Conservation (phyloP, 495 filamentous ascomycete genomes). For the Lineolata rhizophorae region DNA sequence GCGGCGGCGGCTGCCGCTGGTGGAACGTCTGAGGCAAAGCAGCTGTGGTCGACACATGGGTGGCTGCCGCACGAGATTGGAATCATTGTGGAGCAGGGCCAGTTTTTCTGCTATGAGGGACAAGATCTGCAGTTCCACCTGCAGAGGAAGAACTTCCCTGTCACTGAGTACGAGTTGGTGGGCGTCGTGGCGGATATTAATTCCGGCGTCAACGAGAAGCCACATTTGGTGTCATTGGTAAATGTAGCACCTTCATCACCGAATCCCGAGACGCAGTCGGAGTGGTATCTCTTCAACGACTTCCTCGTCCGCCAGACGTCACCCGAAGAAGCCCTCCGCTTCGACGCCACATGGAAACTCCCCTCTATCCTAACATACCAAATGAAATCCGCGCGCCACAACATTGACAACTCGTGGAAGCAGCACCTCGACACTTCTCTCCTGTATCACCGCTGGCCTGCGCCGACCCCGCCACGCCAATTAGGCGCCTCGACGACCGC, state of each 20-base stretch:
- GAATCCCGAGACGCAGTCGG: slow-evolving; percentile 28
- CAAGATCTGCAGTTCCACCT: slow-evolving; percentile 55
- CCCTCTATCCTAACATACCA: slow-evolving; percentile 78
- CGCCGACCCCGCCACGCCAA: no score
- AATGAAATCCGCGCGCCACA: slow-evolving; percentile 46
- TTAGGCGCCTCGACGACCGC: slow-evolving; percentile 3
- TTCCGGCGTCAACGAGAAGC: slow-evolving; percentile 56
- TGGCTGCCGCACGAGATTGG: slow-evolving; percentile 91
- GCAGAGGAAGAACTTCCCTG: slow-evolving; percentile 36
- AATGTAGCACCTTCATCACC: slow-evolving; percentile 56
- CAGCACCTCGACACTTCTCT: slow-evolving; percentile 56
- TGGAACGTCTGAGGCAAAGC: slow-evolving; percentile 38
- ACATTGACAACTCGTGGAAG: slow-evolving; percentile 72
- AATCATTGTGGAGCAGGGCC: slow-evolving; percentile 55
- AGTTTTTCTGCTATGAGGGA: slow-evolving; percentile 79
- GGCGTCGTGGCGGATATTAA: slow-evolving; percentile 79
- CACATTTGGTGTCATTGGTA: slow-evolving; percentile 77
- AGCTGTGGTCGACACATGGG: slow-evolving; percentile 65
- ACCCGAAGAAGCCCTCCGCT: slow-evolving; percentile 62
- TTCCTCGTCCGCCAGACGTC: slow-evolving; percentile 72
- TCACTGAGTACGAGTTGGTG: slow-evolving; percentile 78
- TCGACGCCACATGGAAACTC: slow-evolving; percentile 75
- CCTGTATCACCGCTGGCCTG: slow-evolving; percentile 45
- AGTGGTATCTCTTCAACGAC: slow-evolving; percentile 95
- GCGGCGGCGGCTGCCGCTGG: no score